Percentiles rank a stretch among this genome's conserved stretches.
phyloP scores from a whole-genome alignment of 208 protist genomes.

The Tritrichomonas musculus region DNA sequence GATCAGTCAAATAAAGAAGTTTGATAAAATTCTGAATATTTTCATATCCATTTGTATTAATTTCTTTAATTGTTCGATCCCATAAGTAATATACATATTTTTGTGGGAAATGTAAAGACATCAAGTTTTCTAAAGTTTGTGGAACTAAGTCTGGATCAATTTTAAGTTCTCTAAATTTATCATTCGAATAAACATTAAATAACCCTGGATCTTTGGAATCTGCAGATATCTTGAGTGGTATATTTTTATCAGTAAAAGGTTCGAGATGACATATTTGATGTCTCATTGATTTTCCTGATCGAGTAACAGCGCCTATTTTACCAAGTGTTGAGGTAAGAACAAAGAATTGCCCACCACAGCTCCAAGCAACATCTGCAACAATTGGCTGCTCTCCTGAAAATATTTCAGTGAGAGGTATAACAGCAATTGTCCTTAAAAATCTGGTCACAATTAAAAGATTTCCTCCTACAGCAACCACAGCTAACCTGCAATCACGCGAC shows the following conservation, averaged over 20 bases:
- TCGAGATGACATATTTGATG: neutral
- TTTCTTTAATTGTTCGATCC: neutral
- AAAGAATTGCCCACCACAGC: neutral
- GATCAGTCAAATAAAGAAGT: slow-evolving; percentile 12
- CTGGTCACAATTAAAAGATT: neutral
- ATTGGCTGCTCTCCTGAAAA: neutral
- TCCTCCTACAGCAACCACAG: neutral
- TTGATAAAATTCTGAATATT: neutral
- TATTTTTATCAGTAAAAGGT: neutral
- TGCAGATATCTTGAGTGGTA: neutral
- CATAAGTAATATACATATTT: neutral
- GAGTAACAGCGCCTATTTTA: neutral
- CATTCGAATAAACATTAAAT: neutral
- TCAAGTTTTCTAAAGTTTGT: slow-evolving; percentile 8
- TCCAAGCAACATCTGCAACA: neutral
- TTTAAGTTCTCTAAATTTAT: neutral
- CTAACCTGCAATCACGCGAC: neutral
- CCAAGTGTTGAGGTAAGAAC: neutral
- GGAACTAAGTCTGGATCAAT: neutral
- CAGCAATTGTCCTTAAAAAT: neutral
- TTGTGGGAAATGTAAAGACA: neutral
- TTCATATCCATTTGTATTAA: neutral
- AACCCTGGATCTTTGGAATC: neutral
- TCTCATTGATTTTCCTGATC: neutral
- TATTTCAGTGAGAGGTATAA: neutral